Evolutionary conservation across 305 asterid genomes (phyloP).

Genomic region (Coffea humblotiana): DNA sequence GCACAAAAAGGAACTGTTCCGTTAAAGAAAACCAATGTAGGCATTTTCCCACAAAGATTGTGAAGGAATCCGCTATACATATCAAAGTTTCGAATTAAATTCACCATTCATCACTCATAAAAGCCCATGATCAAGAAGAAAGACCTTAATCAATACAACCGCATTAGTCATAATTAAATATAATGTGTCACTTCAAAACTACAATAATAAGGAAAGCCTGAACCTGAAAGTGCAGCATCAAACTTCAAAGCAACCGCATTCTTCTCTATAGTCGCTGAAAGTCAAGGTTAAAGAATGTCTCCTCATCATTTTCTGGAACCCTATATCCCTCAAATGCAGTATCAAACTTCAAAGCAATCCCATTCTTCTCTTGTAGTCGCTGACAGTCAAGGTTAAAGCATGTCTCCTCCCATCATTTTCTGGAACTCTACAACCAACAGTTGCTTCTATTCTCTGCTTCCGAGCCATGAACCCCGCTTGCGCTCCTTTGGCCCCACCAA

Average conservation of each 20-base stretch:
- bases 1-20: not conserved
- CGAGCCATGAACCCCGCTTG: constrained; percentile 90
- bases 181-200: not conserved
- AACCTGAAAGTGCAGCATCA: not conserved
- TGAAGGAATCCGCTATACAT: not conserved
- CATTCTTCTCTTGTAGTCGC: constrained; percentile 92
- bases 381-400: constrained; percentile 74
- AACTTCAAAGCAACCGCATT: constrained; percentile 74
- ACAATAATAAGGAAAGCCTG: not conserved
- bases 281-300: constrained; percentile 81
- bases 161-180: not conserved
- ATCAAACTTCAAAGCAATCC: constrained; percentile 63
- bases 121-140: not conserved
- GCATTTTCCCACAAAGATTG: not conserved
- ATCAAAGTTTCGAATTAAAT: not conserved
- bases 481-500: constrained; percentile 81
- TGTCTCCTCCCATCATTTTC: constrained; percentile 93
- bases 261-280: constrained; percentile 91
- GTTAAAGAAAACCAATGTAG: not conserved
- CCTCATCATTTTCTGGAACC: constrained; percentile 89
- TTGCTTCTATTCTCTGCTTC: constrained; percentile 87
- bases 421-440: constrained; percentile 68
- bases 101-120: not conserved
- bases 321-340: constrained; percentile 35
- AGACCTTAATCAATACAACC: not conserved